Evolutionary conservation across 768 basidiomycete genomes (phyloP).

Genomic region (Termitomyces titanicus): DNA sequence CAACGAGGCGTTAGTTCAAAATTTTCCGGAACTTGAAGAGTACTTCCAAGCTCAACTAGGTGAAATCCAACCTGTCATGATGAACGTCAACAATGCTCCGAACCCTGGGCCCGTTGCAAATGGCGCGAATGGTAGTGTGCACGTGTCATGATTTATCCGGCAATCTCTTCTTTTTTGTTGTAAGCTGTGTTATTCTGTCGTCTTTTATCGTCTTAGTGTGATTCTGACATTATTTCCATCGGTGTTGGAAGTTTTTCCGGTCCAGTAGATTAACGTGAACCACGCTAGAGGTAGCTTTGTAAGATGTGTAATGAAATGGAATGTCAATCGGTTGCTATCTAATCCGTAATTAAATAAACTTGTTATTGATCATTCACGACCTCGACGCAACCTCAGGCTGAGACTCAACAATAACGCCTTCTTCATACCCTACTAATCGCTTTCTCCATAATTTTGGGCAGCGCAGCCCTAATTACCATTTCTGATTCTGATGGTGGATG

Average conservation of each 20-base stretch:
- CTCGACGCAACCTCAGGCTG: slow-evolving; percentile 4
- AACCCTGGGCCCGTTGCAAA: slow-evolving; percentile 1
- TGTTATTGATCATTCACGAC: slow-evolving; percentile 9
- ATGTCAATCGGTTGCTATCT: slow-evolving; percentile 13
- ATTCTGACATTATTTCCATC: slow-evolving; percentile 1
- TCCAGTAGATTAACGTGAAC: neutral
- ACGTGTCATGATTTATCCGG: neutral
- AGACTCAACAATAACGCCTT: neutral
- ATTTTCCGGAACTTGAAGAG: slow-evolving; percentile 62
- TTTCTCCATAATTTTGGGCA: slow-evolving; percentile 1
- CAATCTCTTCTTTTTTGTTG: neutral
- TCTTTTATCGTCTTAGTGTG: neutral
- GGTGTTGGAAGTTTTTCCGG: neutral
- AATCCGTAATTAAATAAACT: slow-evolving; percentile 2
- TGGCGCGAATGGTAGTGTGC: neutral
- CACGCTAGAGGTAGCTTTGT: slow-evolving; percentile 9
- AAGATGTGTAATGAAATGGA: slow-evolving; percentile 11
- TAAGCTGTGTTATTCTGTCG: neutral
- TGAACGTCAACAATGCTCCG: neutral
- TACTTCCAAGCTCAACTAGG: slow-evolving; percentile 21
- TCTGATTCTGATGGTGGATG: slow-evolving; percentile 38
- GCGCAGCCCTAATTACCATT: slow-evolving; percentile 3
- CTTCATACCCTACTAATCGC: slow-evolving; percentile 1
- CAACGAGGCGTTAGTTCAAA: slow-evolving; percentile 67
- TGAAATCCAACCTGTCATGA: slow-evolving; percentile 6